Base-by-base conservation (phyloP, 2,329 filamentous ascomycete genomes). In the Drechslerella dactyloides region DNA sequence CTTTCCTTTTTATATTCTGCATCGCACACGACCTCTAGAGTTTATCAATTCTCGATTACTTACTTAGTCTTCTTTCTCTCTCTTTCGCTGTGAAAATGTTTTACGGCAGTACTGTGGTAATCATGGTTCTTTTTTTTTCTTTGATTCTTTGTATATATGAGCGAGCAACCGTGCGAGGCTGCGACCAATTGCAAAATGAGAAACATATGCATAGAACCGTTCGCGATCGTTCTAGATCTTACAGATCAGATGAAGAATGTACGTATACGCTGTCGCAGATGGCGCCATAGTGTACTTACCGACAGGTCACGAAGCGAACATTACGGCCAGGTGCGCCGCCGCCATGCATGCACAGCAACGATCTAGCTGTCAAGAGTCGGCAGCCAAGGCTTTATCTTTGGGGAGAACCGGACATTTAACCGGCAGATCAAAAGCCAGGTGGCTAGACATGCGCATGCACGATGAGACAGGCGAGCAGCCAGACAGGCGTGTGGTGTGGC, bases 131-230 rank as follows among this genome's bases (percentile, higher is more conserved):
- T n/a, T n/a, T n/a, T n/a, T n/a, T n/a, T n/a, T n/a, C 17, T 48
- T 46, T 63, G 24, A 44, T 70, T 63, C 53, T 44, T 52, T 69
- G 57, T 61, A 69, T 58, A 69, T 69, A 69, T 56, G 57, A 61
- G 63, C 56, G 56, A 57, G 42, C 30, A 37, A 53, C 37, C 33
- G 8, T 27, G 21, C 17, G 27, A 27, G 51, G 52, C 60, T 56
- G 57, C 23, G 24, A 30, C 17, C 50, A 53, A 53, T 11, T 17
- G 11, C n/a, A 11, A 23, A 11, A 5, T 33, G n/a, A n/a, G n/a
- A n/a, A n/a, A n/a, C n/a, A n/a, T 8, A 8, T 33, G 27, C 27
- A 33, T 33, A 8, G 4, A 33, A 4, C 27, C 27, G 4, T 4
- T 8, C 27, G 3, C 4, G 27, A 33, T 33, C 27, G 27, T 4